phyloP scores from a whole-genome alignment of 176 grass and related monocot species.

The Cenchrus purpureus region DNA sequence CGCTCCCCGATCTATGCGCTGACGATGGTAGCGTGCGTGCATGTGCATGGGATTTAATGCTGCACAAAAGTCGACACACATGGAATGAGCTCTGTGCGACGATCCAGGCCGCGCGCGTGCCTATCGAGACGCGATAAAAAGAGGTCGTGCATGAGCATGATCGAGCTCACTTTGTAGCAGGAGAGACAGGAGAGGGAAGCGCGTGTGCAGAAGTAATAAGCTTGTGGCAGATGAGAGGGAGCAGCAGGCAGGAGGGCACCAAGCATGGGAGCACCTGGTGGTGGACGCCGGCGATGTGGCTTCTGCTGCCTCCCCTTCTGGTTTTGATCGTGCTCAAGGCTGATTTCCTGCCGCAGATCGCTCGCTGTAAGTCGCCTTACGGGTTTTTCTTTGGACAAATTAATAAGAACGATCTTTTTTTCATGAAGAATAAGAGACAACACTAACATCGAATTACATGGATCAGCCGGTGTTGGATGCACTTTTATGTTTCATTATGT shows the following conservation, averaged over 20 bases:
- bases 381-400: background rate
- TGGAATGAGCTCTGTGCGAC: background rate
- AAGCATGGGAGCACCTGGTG: background rate
- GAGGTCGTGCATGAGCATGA: background rate
- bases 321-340: slow-evolving; percentile 37
- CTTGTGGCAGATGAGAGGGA: slow-evolving; percentile 34
- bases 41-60: slow-evolving; percentile 45
- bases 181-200: no score
- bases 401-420: no score
- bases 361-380: slow-evolving; percentile 20
- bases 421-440: no score
- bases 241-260: background rate
- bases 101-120: no score
- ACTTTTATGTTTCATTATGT: no score
- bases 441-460: no score
- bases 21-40: background rate
- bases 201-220: background rate
- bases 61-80: slow-evolving; percentile 30
- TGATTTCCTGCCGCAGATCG: slow-evolving; percentile 25
- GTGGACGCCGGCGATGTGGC: background rate
- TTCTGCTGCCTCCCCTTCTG: slow-evolving; percentile 33
- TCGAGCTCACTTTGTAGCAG: no score
- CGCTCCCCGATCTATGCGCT: background rate
- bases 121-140: background rate
- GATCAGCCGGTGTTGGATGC: no score